Evolutionary conservation across 163 green algal genomes (phyloP).

Genomic region (Volvox carteri): DNA sequence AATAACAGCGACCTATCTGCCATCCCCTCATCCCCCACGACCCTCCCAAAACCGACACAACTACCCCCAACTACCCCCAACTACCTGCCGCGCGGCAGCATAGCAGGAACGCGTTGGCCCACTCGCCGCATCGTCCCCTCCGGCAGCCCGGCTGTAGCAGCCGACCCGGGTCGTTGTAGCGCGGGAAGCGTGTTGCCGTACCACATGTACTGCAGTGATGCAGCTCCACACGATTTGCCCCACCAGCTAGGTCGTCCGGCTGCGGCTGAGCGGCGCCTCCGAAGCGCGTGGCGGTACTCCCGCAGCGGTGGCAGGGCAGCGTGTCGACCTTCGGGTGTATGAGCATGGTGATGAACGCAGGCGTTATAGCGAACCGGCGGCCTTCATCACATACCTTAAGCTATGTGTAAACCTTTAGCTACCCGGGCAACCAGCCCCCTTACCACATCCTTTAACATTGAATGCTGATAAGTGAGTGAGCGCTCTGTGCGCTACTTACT

Average conservation of each 20-base stretch:
- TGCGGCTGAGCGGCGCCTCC: slow-evolving; percentile 7
- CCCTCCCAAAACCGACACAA: not conserved
- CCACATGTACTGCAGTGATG: slow-evolving; percentile 43
- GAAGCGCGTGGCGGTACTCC: not conserved
- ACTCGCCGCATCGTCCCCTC: slow-evolving; percentile 65
- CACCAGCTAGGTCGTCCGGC: not conserved
- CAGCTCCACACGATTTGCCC: slow-evolving; percentile 46
- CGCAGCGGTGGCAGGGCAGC: slow-evolving; percentile 37
- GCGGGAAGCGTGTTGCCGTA: slow-evolving; percentile 41
- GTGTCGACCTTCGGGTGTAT: slow-evolving; percentile 53
- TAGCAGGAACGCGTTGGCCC: slow-evolving; percentile 67
- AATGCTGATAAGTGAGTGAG: no score
- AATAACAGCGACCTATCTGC: no score
- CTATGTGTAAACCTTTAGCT: no score
- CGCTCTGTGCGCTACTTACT: no score
- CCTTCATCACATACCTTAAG: no score
- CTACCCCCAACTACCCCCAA: not conserved
- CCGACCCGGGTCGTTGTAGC: slow-evolving; percentile 64
- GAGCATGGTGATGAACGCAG: no score
- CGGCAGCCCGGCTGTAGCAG: slow-evolving; percentile 61
- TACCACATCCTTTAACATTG: no score
- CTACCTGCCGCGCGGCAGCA: slow-evolving; percentile 55
- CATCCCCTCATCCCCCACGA: no score
- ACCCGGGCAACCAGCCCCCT: no score
- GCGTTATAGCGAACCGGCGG: no score